Conservation (phyloP, 23 red algal genomes). For the Gracilaria gracilis region DNA sequence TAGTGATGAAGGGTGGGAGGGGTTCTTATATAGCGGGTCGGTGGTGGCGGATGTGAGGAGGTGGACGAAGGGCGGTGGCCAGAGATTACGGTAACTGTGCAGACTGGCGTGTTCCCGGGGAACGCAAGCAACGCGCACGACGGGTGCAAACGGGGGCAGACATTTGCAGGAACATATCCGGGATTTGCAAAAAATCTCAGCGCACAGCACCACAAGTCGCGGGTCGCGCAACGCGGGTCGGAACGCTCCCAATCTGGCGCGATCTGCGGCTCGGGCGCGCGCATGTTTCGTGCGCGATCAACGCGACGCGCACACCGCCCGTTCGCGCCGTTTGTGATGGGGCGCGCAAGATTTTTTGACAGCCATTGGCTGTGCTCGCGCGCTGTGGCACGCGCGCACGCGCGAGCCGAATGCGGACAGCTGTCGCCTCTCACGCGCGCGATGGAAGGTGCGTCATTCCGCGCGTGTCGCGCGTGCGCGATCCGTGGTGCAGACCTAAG, state of each 20-base stretch:
- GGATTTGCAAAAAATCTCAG: slow-evolving; percentile 18
- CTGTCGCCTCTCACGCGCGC: not conserved
- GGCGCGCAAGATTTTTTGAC: not conserved
- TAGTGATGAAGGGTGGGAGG: not conserved
- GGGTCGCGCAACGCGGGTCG: no score
- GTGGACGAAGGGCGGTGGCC: not conserved
- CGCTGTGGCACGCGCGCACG: not conserved
- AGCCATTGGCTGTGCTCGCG: not conserved
- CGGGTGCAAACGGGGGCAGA: not conserved
- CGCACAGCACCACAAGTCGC: no score
- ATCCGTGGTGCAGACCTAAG: not conserved
- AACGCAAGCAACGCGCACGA: not conserved
- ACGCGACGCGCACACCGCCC: not conserved
- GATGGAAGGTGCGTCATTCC: not conserved
- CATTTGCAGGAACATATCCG: not conserved
- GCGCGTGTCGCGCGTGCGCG: not conserved
- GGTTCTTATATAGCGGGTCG: not conserved
- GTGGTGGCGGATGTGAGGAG: slow-evolving; percentile 32
- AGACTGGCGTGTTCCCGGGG: not conserved
- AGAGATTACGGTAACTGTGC: not conserved
- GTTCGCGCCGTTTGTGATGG: not conserved
- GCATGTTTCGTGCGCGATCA: not conserved
- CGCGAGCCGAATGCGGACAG: not conserved
- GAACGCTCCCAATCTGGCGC: not conserved
- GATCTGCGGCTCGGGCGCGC: slow-evolving; percentile 24